phyloP scores from a whole-genome alignment of 139 green algal species.

The Coelastrella sp. region DNA sequence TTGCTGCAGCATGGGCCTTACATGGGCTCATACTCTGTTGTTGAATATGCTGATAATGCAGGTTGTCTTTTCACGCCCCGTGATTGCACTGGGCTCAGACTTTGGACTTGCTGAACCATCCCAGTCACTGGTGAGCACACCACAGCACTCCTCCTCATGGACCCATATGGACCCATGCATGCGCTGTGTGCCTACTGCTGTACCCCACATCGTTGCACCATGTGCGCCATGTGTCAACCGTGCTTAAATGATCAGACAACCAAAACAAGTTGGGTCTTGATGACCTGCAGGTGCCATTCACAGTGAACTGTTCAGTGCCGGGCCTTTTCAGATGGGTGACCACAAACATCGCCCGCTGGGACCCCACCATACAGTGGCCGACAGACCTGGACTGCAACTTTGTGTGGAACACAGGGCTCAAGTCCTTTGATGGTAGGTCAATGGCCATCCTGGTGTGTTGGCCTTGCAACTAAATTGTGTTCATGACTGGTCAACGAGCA shows the following conservation, averaged over 20 bases:
- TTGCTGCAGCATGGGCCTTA: no score
- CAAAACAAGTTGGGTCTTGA: no score
- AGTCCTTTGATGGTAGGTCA: constrained; percentile 64
- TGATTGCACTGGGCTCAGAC: constrained; percentile 70
- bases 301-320: constrained; percentile 47
- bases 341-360: constrained; percentile 71
- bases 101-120: constrained; percentile 50
- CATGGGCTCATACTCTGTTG: no score
- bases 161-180: no score
- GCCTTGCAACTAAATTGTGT: no score
- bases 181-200: no score
- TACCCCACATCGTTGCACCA: no score
- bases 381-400: constrained; percentile 65
- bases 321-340: constrained; percentile 72
- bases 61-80: constrained; percentile 65
- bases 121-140: constrained; percentile 23
- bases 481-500: no score
- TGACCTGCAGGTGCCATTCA: constrained; percentile 61
- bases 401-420: constrained; percentile 53
- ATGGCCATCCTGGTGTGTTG: neutral
- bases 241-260: no score
- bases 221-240: no score
- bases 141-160: neutral
- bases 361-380: constrained; percentile 65
- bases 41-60: constrained; percentile 12